Evolutionary conservation across 768 basidiomycete genomes (phyloP).

Genomic region (Trichaptum fuscoviolaceum): DNA sequence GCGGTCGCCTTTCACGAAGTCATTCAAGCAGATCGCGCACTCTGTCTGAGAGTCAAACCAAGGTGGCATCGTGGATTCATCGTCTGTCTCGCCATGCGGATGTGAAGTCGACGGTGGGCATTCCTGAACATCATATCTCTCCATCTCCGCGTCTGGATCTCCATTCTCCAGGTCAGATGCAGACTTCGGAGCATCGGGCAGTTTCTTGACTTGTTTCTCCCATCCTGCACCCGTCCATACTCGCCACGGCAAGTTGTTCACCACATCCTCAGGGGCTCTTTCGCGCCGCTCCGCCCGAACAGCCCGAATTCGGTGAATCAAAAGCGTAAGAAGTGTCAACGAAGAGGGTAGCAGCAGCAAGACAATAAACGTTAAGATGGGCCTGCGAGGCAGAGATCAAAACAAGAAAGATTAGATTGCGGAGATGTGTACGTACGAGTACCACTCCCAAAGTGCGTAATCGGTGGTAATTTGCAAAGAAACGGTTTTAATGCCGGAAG

Average conservation of each 20-base stretch:
- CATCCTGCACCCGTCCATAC: slow-evolving; percentile 78
- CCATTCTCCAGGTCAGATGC: slow-evolving; percentile 25
- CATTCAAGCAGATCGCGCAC: slow-evolving; percentile 89
- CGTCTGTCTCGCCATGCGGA: slow-evolving; percentile 11
- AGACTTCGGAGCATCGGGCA: slow-evolving; percentile 21
- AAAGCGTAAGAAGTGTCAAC: slow-evolving; percentile 82
- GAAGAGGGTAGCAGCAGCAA: slow-evolving; percentile 88
- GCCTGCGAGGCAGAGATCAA: slow-evolving; percentile 36
- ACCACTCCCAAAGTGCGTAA: slow-evolving; percentile 88
- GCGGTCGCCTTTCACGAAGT: slow-evolving; percentile 82
- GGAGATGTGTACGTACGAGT: slow-evolving; percentile 51
- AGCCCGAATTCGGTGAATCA: slow-evolving; percentile 83
- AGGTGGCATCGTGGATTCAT: slow-evolving; percentile 36
- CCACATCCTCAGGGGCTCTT: slow-evolving; percentile 76
- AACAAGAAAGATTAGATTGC: slow-evolving; percentile 3
- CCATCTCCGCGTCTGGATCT: slow-evolving; percentile 14
- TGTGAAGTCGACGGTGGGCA: slow-evolving; percentile 8
- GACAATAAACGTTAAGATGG: slow-evolving; percentile 80
- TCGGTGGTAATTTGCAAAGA: slow-evolving; percentile 74
- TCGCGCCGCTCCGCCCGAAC: slow-evolving; percentile 79
- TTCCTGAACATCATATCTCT: slow-evolving; percentile 14
- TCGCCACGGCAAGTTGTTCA: slow-evolving; percentile 73
- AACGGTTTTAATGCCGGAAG: slow-evolving; percentile 69
- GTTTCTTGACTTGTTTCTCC: slow-evolving; percentile 64
- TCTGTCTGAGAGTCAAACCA: slow-evolving; percentile 83